Evolutionary conservation across 768 basidiomycete species (phyloP).

Genomic region (Collybiopsis confluens): DNA sequence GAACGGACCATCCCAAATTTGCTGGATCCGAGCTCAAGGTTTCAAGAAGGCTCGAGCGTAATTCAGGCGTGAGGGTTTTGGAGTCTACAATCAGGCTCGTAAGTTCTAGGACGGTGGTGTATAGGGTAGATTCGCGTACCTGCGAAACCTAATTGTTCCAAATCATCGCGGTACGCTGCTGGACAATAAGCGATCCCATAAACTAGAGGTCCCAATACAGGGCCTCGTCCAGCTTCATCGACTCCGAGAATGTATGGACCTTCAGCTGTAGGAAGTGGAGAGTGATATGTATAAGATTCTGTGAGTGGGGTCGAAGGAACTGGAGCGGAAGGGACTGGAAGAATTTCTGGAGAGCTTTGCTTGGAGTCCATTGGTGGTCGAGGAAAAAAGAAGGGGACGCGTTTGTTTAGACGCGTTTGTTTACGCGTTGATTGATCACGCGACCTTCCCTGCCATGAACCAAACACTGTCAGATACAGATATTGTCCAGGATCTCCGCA

Average conservation of each 20-base stretch:
- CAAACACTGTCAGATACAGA: constrained; percentile 30
- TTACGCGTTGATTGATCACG: constrained; percentile 7
- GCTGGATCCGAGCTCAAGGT: constrained; percentile 65
- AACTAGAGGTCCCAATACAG: constrained; percentile 92
- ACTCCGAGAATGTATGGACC: constrained; percentile 95
- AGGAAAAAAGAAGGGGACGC: not conserved
- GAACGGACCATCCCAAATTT: constrained; percentile 79
- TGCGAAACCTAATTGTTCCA: constrained; percentile 86
- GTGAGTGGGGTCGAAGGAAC: constrained; percentile 54
- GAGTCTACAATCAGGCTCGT: constrained; percentile 62
- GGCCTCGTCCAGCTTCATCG: constrained; percentile 97
- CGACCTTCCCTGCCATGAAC: not conserved
- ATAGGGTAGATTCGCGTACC: constrained; percentile 59
- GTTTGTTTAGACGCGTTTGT: too few species aligned
- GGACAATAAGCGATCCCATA: constrained; percentile 96
- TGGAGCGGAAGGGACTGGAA: constrained; percentile 51
- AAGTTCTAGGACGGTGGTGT: not conserved
- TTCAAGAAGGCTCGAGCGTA: constrained; percentile 58
- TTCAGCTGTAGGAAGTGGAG: constrained; percentile 57
- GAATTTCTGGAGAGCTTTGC: not conserved
- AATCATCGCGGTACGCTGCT: constrained; percentile 60
- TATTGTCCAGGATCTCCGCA: constrained; percentile 52
- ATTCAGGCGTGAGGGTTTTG: constrained; percentile 77
- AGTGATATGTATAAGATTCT: constrained; percentile 77
- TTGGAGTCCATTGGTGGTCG: not conserved